Base-by-base conservation (phyloP, 768 basidiomycete species). In the Suillus spraguei region DNA sequence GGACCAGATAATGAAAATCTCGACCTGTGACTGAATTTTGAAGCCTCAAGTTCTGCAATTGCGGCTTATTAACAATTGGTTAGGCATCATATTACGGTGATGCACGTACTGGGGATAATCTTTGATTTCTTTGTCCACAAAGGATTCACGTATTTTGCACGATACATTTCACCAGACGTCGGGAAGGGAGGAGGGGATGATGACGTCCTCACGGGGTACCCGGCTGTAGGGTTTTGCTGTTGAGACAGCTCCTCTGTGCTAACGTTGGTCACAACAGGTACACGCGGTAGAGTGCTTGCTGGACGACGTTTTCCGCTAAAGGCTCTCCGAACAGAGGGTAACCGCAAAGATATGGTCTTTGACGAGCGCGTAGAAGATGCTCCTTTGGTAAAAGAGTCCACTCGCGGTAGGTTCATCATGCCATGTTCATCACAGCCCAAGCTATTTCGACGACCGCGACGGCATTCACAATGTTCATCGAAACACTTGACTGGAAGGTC, bases 101-200 rank as follows among this genome's bases (percentile, higher is more conserved):
- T 17, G 28, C 24, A 58, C 56, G 17, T 5, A 58, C 56, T 39
- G 10, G 55, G 22, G 58, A 62, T 62, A 20, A 70, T 60, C 47
- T 66, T 72, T 8, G 64, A 36, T 35, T 39, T 64, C 44, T 64
- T 74, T 20, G 36, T 55, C 53, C 52, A 28, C 13, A 71, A 68
- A 16, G 65, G 68, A 50, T 64, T 71, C 13, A 60, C 36, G 44
- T 65, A 73, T 35, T 46, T 63, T 28, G 61, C 39, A 10, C 67
- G 70, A 36, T 59, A 64, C 20, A n/a, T 42, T 11, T 64, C 63
- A 41, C 60, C 58, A 20, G 64, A 62, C 2, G 56, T 36, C 20
- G 13, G 44, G 11, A 55, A 38, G 35, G 62, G 32, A n/a, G 33
- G 38, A 47, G 32, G 32, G 3, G 60, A 38, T 16, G 24, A 36